Conservation (phyloP, 345 rosid genomes). For the Gossypium longicalyx region DNA sequence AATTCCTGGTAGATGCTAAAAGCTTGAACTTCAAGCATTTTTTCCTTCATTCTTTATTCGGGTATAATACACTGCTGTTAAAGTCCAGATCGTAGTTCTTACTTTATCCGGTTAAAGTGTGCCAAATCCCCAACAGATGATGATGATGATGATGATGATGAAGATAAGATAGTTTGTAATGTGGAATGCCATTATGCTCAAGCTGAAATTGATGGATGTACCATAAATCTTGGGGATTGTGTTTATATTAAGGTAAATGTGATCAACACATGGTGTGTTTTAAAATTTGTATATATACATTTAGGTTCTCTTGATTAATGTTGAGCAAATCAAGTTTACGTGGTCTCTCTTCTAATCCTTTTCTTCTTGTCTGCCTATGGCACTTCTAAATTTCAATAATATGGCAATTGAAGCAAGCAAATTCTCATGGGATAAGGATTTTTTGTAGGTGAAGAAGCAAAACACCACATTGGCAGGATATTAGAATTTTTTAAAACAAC, state of each 20-base stretch:
- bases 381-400: slow-evolving; percentile 3
- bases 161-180: slow-evolving; percentile 64
- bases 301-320: background rate
- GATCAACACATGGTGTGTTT: background rate
- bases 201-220: slow-evolving; percentile 51
- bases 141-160: slow-evolving; percentile 49
- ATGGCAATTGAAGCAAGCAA: background rate
- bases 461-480: slow-evolving; percentile 62
- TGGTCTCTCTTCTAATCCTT: background rate
- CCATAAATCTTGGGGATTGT: slow-evolving; percentile 66
- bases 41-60: no score
- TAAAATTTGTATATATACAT: background rate
- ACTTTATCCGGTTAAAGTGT: no score
- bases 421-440: slow-evolving; percentile 10
- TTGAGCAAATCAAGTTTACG: background rate
- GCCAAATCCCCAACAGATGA: no score
- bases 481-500: slow-evolving; percentile 76
- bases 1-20: no score
- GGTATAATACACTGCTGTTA: no score
- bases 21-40: no score
- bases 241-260: slow-evolving; percentile 57
- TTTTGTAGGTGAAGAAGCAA: slow-evolving; percentile 55
- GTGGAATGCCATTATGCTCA: slow-evolving; percentile 82
- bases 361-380: background rate
- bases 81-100: no score